These are phyloP conservation scores for Boletus putidus DNA, from an alignment of 1,284 basidiomycete genomes.

Conservation along the genomic window DNA sequence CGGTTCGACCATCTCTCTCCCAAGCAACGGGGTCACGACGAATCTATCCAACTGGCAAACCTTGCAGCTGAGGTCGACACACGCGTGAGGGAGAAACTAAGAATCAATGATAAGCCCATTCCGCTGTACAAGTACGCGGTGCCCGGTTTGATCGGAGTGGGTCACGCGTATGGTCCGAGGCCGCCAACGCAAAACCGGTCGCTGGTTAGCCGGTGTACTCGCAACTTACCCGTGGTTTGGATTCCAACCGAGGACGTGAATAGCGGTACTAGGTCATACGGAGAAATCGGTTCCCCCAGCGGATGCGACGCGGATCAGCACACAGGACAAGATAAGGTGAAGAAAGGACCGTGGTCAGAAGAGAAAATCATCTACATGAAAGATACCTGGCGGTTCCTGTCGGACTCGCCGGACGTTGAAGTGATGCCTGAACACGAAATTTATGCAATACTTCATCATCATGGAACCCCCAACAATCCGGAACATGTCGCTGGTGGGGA, in stretches of 20 bases:
- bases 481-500: conserved; percentile 2
- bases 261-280: too few relatives aligned
- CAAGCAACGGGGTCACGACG: conserved; percentile 7
- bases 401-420: background rate
- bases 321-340: too few relatives aligned
- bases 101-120: background rate
- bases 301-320: too few relatives aligned
- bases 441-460: conserved; percentile 21
- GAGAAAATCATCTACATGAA: background rate
- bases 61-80: background rate
- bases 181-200: background rate
- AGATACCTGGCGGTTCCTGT: background rate
- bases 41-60: background rate
- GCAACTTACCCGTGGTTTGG: background rate
- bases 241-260: too few relatives aligned
- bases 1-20: conserved; percentile 8
- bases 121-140: conserved; percentile 1
- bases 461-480: conserved; percentile 7
- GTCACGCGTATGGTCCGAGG: background rate
- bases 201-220: conserved; percentile 13
- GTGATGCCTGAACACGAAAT: conserved; percentile 22
- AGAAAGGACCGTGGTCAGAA: background rate
- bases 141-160: background rate
- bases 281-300: too few relatives aligned
- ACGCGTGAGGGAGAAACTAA: background rate